Evolutionary conservation across 192 early-diverging fungal genomes (phyloP), one percentile per base, ranked within the genome.

Genomic region (Dissophora globulifera): DNA sequence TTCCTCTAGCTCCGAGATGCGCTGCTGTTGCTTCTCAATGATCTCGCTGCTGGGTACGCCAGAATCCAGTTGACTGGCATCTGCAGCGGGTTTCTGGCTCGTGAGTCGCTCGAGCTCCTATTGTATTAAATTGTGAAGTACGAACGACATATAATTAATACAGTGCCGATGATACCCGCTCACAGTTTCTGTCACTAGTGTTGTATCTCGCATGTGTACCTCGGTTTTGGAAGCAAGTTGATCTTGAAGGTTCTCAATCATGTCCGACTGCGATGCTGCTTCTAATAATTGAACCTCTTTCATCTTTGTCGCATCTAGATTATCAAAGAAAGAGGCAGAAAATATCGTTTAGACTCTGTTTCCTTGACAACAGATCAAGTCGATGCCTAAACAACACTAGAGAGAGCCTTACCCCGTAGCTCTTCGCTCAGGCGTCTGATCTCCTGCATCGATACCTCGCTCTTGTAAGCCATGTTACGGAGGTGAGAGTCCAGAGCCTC

Each of bases 401-500:
- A n/a, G n/a, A n/a, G n/a, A n/a, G 1, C 10, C 43, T 3, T 33
- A 62, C 59, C 59, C 57, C 55, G 56, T 8, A 76, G 50, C 22
- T 74, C 62, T 9, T 81, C 70, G 11, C 46, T 75, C 32, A 81
- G 20, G 20, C 79, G 54, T 26, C 58, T 81, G 31, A 81, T 81
- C 38, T 81, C 79, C 47, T 81, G 65, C 79, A 81, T 76, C 0
- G 71, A 76, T 10, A 81, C 62, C 26, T 76, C 79, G 20, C 65
- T 76, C 51, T 76, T 81, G 20, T 76, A 68, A 4, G 62, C 56
- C 72, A 81, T 76, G 23, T 81, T 81, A 8, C 50, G 51, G 20
- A 81, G 61, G 50, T 81, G 70, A 23, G 79, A 72, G 48, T 81
- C 79, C 48, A 81, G 42, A 1, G 62, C 71, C 48, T 81, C 79